Percentiles rank a stretch among this genome's conserved stretches.
Conservation (phyloP, 1,284 basidiomycete species). For the Cutaneotrichosporon cutaneum region DNA sequence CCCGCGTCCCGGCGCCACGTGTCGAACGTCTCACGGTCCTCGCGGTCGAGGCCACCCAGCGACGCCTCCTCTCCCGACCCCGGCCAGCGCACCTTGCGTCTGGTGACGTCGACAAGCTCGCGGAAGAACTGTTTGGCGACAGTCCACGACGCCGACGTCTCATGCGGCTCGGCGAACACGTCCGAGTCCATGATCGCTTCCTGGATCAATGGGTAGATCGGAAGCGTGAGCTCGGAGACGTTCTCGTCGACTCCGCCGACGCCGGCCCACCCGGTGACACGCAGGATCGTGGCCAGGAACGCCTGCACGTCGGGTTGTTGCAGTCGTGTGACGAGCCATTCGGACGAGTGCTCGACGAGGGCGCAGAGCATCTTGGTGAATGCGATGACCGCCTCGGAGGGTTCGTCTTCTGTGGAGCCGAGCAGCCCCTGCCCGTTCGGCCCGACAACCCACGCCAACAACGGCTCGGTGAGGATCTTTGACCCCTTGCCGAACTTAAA, state of each 20-base stretch:
- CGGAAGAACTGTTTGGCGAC: constrained; percentile 74
- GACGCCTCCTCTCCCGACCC: constrained; percentile 54
- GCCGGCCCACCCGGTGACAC: constrained; percentile 71
- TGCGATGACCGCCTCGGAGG: constrained; percentile 53
- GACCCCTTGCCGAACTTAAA: constrained; percentile 69
- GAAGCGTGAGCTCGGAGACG: constrained; percentile 77
- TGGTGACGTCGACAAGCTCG: constrained; percentile 68
- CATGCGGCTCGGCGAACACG: constrained; percentile 56
- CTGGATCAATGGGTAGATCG: constrained; percentile 84
- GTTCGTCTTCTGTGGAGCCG: constrained; percentile 33
- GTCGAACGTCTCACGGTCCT: constrained; percentile 42
- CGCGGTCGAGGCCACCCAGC: constrained; percentile 63
- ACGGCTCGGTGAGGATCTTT: constrained; percentile 72
- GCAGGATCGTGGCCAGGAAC: constrained; percentile 69
- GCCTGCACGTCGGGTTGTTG: constrained; percentile 63
- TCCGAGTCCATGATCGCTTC: constrained; percentile 79
- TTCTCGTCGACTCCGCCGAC: constrained; percentile 77
- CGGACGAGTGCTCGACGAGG: constrained; percentile 77
- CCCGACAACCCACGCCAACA: constrained; percentile 72
- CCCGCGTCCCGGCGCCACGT: constrained; percentile 79
- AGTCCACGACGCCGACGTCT: constrained; percentile 51
- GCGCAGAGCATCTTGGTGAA: constrained; percentile 75
- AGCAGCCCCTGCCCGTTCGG: constrained; percentile 33
- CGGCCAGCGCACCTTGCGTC: constrained; percentile 72
- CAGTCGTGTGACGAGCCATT: constrained; percentile 73